Evolutionary conservation across 2,329 filamentous ascomycete species (phyloP).

Genomic region (Epichloe festucae): DNA sequence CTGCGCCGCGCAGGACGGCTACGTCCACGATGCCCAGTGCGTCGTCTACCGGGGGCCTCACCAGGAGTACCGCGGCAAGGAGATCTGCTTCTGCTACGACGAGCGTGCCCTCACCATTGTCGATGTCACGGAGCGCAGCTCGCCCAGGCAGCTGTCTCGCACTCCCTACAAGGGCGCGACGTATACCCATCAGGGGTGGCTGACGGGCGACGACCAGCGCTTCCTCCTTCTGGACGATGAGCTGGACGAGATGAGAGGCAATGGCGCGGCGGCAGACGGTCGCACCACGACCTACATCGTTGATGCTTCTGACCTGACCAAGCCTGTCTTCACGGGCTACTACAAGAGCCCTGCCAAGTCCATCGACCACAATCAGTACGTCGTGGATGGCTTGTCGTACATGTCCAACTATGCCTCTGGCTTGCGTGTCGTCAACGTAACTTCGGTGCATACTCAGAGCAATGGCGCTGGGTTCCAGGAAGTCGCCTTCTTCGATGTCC

Average conservation of each 20-base stretch:
- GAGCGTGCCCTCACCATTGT: constrained; percentile 19
- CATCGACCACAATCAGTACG: constrained; percentile 35
- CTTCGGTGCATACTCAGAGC: constrained; percentile 11
- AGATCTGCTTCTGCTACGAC: constrained; percentile 15
- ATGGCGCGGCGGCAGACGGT: constrained; percentile 22
- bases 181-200: constrained; percentile 43
- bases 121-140: constrained; percentile 35
- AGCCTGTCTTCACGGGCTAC: constrained; percentile 24
- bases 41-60: constrained; percentile 38
- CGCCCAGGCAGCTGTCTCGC: constrained; percentile 32
- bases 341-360: constrained; percentile 25
- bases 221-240: constrained; percentile 35
- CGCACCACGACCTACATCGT: constrained; percentile 23
- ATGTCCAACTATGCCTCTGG: constrained; percentile 35
- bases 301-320: constrained; percentile 16
- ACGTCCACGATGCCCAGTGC: constrained; percentile 41
- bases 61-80: constrained; percentile 25
- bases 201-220: constrained; percentile 29
- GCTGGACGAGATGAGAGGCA: constrained; percentile 31
- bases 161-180: constrained; percentile 39
- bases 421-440: constrained; percentile 24
- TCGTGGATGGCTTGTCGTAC: constrained; percentile 27
- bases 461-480: too few species aligned
- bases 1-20: constrained; percentile 34
- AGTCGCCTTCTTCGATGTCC: too few species aligned